Base-by-base conservation (phyloP, 1,284 basidiomycete species). In the Cutaneotrichosporon daszewskae region DNA sequence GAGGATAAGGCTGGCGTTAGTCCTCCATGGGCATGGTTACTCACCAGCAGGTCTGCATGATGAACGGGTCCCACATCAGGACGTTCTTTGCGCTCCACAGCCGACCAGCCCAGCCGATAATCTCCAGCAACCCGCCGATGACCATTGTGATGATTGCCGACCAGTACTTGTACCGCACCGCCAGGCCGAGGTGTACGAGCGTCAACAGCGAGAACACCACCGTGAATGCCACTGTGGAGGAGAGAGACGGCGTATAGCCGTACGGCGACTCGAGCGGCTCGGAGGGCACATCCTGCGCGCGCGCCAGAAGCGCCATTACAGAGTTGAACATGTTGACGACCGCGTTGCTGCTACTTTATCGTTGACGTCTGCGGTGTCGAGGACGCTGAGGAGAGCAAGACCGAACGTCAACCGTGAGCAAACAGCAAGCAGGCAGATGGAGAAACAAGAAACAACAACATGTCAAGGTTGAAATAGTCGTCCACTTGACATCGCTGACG, bases 91-190 rank as follows among this genome's bases (percentile, higher is more conserved):
- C 32, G 13, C 51, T 57, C 64, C 64, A 66, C 18, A 59, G 44
- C 16, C 66, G 49, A 2, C 49, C 66, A 0, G 57, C 49, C 62
- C 64, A 66, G 3, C 66, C 66, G 11, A 79, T 50, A 13, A 77
- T 53, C 60, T 84, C 81, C 3, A 75, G 60, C 2, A 73, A n/a
- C 9, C 77, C 78, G 24, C 75, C 75, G 0, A 77, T 57, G 14
- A 75, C 64, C 8, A 75, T 72, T 1, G 81, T 81, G 0, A 75
- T 75, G 29, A 80, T 57, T 9, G 79, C 60, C 66, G 75, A 79
- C 76, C 78, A 81, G 37, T 74, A 66, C 36, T 56, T 57, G 40
- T 48, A 58, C 34, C 44, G 25, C 6, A 74, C 42, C 0, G 76
- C 74, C 56, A 80, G 76, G 5, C 53, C 60, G 11, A 74, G 27